These are phyloP conservation scores for Ceratobasidium sp. DNA, from an alignment of 1,284 basidiomycete genomes.

Conservation along the genomic window DNA sequence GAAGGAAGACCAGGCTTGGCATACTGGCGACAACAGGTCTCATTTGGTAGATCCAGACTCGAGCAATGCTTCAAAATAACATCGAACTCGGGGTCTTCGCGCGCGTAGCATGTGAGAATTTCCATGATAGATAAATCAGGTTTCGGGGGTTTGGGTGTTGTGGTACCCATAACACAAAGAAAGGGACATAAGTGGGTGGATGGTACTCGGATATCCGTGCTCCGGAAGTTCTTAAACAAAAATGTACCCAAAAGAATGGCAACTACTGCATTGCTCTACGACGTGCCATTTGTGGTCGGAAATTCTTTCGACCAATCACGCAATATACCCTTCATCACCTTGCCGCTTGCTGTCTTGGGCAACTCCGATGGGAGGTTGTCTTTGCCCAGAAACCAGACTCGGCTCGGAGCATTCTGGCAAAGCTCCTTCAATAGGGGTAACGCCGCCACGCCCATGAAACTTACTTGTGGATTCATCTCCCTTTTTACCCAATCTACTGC, in stretches of 20 bases:
- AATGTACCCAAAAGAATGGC: not conserved
- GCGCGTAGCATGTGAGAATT: not conserved
- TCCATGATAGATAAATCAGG: not conserved
- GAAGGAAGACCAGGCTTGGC: constrained; percentile 27
- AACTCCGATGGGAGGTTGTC: constrained; percentile 70
- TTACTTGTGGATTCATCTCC: constrained; percentile 83
- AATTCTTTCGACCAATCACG: too few relatives aligned
- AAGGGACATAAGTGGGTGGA: not conserved
- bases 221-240: not conserved
- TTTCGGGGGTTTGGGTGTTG: not conserved
- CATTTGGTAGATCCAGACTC: not conserved
- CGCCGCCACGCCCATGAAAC: not conserved
- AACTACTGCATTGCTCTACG: not conserved
- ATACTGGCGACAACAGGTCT: constrained; percentile 1
- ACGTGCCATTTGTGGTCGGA: too few relatives aligned
- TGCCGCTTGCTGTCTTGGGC: constrained; percentile 90
- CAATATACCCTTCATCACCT: too few relatives aligned
- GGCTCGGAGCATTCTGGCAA: constrained; percentile 77
- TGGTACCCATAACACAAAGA: constrained; percentile 10
- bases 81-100: constrained; percentile 8
- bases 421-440: not conserved
- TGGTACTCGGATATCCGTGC: not conserved
- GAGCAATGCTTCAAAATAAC: not conserved
- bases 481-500: constrained; percentile 68
- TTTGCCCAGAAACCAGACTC: constrained; percentile 87